phyloP scores from a whole-genome alignment of 176 grass and related monocot genomes.

The Miscanthus lutarioriparius region DNA sequence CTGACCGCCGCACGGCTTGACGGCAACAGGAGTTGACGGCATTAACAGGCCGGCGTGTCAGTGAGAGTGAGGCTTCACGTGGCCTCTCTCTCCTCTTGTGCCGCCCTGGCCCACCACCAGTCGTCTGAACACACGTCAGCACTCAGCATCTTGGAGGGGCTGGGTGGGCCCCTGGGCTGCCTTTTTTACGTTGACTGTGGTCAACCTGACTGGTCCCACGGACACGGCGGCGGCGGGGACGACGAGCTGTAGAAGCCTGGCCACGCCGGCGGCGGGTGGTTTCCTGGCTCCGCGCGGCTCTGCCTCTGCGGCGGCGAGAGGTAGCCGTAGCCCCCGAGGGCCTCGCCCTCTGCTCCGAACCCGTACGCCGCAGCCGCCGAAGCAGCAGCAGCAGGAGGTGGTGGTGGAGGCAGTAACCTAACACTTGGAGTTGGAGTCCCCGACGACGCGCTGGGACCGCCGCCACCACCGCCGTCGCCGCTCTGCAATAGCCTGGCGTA shows the following conservation, averaged over 20 bases:
- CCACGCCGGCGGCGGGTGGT: slow-evolving; percentile 27
- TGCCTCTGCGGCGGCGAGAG: slow-evolving; percentile 11
- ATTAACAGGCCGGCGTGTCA: background rate
- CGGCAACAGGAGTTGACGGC: background rate
- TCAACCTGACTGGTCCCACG: slow-evolving; percentile 24
- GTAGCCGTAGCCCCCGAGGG: background rate
- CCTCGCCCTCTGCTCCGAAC: background rate
- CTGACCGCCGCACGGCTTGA: background rate
- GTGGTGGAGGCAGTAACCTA: background rate
- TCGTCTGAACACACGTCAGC: background rate
- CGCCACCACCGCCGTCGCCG: background rate
- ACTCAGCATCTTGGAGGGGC: no score
- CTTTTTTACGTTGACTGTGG: background rate
- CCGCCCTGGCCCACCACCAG: background rate
- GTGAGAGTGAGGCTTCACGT: background rate
- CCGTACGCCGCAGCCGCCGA: slow-evolving; percentile 13
- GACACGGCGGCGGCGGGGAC: slow-evolving; percentile 28
- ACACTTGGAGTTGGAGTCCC: background rate
- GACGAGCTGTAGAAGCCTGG: slow-evolving; percentile 1
- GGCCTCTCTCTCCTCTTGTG: background rate
- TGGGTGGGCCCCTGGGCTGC: no score
- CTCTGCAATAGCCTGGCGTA: slow-evolving; percentile 28
- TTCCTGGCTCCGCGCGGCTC: background rate
- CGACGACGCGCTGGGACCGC: background rate
- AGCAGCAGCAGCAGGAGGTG: background rate